Percentiles rank a stretch among this genome's conserved stretches.
phyloP scores from a whole-genome alignment of 495 filamentous ascomycete genomes.

The Penicillium odoratum region DNA sequence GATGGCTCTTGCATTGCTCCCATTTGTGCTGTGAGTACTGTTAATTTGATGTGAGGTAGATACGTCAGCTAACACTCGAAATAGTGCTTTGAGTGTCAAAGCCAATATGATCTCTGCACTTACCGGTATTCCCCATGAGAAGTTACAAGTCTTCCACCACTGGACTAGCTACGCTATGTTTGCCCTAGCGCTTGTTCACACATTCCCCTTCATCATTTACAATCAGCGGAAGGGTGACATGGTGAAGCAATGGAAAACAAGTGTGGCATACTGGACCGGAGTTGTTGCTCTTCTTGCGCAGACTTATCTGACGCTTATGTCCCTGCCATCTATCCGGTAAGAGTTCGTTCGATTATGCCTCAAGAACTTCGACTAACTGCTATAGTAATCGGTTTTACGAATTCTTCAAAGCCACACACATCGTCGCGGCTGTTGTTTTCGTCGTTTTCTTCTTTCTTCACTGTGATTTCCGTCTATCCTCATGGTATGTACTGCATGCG shows the following conservation, averaged over 20 bases:
- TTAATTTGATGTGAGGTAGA: slow-evolving; percentile 1
- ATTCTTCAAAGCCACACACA: slow-evolving; percentile 54
- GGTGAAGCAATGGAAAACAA: slow-evolving; percentile 43
- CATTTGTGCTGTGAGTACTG: slow-evolving; percentile 48
- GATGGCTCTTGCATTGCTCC: slow-evolving; percentile 52
- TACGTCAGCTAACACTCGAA: slow-evolving; percentile 2
- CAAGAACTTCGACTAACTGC: neutral
- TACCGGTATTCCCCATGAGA: slow-evolving; percentile 54
- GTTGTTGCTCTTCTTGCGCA: slow-evolving; percentile 50
- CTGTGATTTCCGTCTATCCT: slow-evolving; percentile 42
- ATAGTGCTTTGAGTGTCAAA: slow-evolving; percentile 34
- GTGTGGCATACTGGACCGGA: slow-evolving; percentile 40
- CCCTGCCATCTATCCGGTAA: slow-evolving; percentile 46
- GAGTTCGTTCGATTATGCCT: neutral
- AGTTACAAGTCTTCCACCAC: slow-evolving; percentile 44
- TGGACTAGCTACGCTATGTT: slow-evolving; percentile 52
- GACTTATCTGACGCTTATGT: slow-evolving; percentile 52
- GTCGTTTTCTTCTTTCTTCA: slow-evolving; percentile 50
- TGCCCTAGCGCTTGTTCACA: slow-evolving; percentile 48
- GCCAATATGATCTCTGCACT: slow-evolving; percentile 47
- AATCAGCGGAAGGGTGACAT: slow-evolving; percentile 46
- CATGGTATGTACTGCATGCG: slow-evolving; percentile 42
- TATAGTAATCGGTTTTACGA: slow-evolving; percentile 51
- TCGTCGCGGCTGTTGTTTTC: slow-evolving; percentile 45
- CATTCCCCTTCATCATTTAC: slow-evolving; percentile 53